Evolutionary conservation across 768 basidiomycete species (phyloP).

Genomic region (Fomitopsis serialis): DNA sequence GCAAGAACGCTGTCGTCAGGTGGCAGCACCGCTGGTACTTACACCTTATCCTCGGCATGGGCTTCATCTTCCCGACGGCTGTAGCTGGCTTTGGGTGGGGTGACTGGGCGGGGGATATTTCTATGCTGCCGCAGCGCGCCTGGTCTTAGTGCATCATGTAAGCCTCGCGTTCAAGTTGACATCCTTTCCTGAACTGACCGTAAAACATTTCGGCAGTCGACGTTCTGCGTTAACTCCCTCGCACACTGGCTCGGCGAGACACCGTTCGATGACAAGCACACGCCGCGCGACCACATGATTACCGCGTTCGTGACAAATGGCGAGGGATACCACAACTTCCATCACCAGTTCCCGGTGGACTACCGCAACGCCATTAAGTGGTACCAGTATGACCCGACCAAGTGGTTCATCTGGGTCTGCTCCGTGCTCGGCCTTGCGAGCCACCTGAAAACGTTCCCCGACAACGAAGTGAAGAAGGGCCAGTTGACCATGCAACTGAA

Average conservation of each 20-base stretch:
- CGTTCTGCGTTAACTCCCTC: slow-evolving; percentile 95
- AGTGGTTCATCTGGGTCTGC: slow-evolving; percentile 80
- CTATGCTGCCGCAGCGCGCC: slow-evolving; percentile 74
- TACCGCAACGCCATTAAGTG: slow-evolving; percentile 94
- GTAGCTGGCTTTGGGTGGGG: slow-evolving; percentile 81
- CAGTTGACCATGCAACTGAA: slow-evolving; percentile 94
- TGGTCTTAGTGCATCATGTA: slow-evolving; percentile 79
- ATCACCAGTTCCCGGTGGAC: slow-evolving; percentile 96
- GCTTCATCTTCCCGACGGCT: slow-evolving; percentile 66
- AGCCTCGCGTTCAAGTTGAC: slow-evolving; percentile 6
- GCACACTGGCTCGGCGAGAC: slow-evolving; percentile 94
- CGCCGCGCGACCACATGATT: slow-evolving; percentile 83
- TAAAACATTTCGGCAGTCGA: slow-evolving; percentile 50
- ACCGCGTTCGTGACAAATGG: slow-evolving; percentile 90
- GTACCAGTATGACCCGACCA: slow-evolving; percentile 92
- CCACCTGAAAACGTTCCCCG: slow-evolving; percentile 65
- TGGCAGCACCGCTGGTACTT: slow-evolving; percentile 89
- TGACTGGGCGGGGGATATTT: slow-evolving; percentile 80
- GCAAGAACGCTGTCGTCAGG: slow-evolving; percentile 69
- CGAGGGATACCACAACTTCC: slow-evolving; percentile 98
- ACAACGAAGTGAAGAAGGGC: slow-evolving; percentile 78
- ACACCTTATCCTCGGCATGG: slow-evolving; percentile 62
- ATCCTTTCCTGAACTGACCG: slow-evolving; percentile 23
- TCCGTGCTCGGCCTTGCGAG: slow-evolving; percentile 50
- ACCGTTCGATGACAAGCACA: slow-evolving; percentile 94